Evolutionary conservation across 371 early-diverging fungal genomes (phyloP).

Genomic region (Ecytonucleospora hepatopenaei): DNA sequence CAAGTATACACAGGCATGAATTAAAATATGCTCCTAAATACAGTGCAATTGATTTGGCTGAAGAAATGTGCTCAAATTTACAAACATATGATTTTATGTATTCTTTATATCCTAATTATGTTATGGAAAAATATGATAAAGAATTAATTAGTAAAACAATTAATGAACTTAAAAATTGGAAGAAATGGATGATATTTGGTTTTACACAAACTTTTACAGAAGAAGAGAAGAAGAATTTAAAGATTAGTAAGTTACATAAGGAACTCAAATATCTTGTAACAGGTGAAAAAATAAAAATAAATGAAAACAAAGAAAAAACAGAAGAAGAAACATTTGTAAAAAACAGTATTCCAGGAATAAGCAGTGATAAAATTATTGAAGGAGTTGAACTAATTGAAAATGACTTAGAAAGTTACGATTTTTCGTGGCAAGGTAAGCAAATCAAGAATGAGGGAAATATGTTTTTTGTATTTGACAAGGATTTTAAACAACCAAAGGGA

Average conservation of each 20-base stretch:
- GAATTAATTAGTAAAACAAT: constrained; percentile 30
- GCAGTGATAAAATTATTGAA: neutral
- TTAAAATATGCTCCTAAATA: constrained; percentile 36
- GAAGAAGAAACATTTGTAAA: too few relatives aligned
- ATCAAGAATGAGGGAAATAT: neutral
- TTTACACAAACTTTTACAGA: too few relatives aligned
- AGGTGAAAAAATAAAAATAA: neutral
- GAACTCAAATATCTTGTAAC: neutral
- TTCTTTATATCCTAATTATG: constrained; percentile 29
- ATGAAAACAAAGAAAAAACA: neutral
- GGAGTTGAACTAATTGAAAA: neutral
- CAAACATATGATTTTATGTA: constrained; percentile 41
- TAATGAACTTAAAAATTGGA: constrained; percentile 7
- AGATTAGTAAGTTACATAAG: constrained; percentile 8
- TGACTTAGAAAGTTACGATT: neutral
- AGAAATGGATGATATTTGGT: constrained; percentile 40
- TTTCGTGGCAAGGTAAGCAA: neutral
- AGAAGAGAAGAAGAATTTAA: neutral
- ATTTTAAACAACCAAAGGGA: neutral
- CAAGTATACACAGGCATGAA: constrained; percentile 10
- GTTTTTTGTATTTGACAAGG: neutral
- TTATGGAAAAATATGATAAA: constrained; percentile 29
- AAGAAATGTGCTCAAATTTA: constrained; percentile 26
- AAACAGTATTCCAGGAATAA: neutral
- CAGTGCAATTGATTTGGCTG: constrained; percentile 40